Conservation (phyloP, 495 filamentous ascomycete genomes). For the Chaetomium fimeti region DNA sequence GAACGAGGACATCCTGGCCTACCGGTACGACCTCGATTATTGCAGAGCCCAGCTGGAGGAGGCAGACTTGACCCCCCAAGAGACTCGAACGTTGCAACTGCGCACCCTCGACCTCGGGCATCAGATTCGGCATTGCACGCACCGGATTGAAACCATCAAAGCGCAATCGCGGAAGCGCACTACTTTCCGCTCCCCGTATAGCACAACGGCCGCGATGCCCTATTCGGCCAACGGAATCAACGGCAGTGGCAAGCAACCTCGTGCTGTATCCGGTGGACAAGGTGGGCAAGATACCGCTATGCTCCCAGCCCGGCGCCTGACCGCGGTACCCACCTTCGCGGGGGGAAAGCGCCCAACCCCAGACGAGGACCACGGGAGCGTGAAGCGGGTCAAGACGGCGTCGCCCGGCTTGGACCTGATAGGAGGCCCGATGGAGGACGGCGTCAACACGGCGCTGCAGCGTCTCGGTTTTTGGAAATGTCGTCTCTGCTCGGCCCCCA, state of each 20-base stretch:
- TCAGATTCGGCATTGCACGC: slow-evolving; percentile 44
- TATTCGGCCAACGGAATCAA: slow-evolving; percentile 3
- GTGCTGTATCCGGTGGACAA: not conserved
- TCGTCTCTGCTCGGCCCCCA: slow-evolving; percentile 42
- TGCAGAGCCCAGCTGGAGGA: slow-evolving; percentile 37
- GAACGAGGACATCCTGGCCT: slow-evolving; percentile 44
- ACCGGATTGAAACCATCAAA: slow-evolving; percentile 40
- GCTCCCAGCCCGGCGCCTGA: not conserved
- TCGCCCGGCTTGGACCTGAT: slow-evolving; percentile 10
- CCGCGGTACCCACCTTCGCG: not conserved
- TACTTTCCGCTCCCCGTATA: not conserved
- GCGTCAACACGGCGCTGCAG: slow-evolving; percentile 31
- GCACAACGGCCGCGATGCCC: not conserved
- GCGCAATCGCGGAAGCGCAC: slow-evolving; percentile 23
- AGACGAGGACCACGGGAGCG: not conserved
- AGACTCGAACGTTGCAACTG: slow-evolving; percentile 42
- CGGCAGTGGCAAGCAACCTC: slow-evolving; percentile 6
- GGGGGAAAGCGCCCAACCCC: slow-evolving; percentile 1
- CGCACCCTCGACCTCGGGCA: slow-evolving; percentile 44
- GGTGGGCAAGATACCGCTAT: not conserved
- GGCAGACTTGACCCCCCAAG: slow-evolving; percentile 43
- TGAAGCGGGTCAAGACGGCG: slow-evolving; percentile 17
- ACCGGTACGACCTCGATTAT: slow-evolving; percentile 42
- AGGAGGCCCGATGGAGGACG: slow-evolving; percentile 10
- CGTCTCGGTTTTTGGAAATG: slow-evolving; percentile 50